Base-by-base conservation (phyloP, 2,329 filamentous ascomycete genomes). In the Ceratocystis papillata region DNA sequence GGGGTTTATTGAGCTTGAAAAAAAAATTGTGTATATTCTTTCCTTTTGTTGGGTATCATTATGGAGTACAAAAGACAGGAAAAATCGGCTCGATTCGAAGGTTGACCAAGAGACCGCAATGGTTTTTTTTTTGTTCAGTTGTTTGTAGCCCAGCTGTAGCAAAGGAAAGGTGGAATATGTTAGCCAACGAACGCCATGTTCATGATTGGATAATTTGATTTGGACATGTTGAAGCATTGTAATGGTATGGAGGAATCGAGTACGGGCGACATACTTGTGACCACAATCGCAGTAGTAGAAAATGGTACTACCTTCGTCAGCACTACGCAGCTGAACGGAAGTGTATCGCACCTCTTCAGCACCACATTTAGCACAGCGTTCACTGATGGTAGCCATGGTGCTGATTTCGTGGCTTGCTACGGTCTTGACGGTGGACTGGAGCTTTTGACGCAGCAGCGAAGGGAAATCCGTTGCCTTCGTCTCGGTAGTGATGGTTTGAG, bases 381-480 rank as follows among this genome's bases (percentile, higher is more conserved):
- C 81, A 68, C 83, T 78, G 70, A 83, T 88, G 55, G 74, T 80
- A 63, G 86, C 88, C 73, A 88, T 88, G 53, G 86, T 91, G 72
- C 87, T 83, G 71, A 90, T 80, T 72, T 93, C 89, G 71, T 88
- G 87, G 67, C 87, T 85, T 69, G 88, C 87, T 69, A 96, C 80
- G 15, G 86, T 86, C 76, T 96, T 90, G 25, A 96, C 86, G 55
- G 87, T 88, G n/a, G 92, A 96, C 69, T 79, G 77, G 79, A 84
- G 83, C 76, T 96, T 95, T 71, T 91, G 86, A 72, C 92, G 84
- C 64, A 97, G 79, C n/a, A 88, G 79, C 0, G 93, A 97, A 1
- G 94, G 94, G 72, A 97, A 97, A 65, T 93, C 89, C 62, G 87
- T 87, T 0, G 90, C 85, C 73, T 95, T 96, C n/a, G 91, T 96